These are phyloP conservation scores for Cyclotella distinguenda DNA, from an alignment of 108 stramenopile species.

Conservation along the genomic window DNA sequence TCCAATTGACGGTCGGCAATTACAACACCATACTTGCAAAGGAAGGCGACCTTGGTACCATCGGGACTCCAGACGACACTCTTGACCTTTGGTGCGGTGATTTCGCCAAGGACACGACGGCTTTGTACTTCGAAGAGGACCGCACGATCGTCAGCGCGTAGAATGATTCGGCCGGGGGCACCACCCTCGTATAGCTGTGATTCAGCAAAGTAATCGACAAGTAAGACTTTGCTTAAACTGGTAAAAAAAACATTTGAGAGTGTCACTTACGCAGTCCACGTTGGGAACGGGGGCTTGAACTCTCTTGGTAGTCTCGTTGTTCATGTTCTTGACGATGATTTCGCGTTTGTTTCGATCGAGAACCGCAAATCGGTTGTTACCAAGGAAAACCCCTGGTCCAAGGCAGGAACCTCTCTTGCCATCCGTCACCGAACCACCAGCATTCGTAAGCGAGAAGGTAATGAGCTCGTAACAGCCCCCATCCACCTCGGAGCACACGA, in stretches of 20 bases:
- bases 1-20: slow-evolving; percentile 94
- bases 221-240: no score
- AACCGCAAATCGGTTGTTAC: slow-evolving; percentile 94
- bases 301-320: slow-evolving; percentile 94
- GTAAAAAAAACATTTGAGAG: no score
- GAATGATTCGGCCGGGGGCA: slow-evolving; percentile 91
- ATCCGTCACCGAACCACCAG: slow-evolving; percentile 83
- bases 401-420: slow-evolving; percentile 91
- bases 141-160: slow-evolving; percentile 93
- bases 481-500: slow-evolving; percentile 88
- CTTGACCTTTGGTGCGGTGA: slow-evolving; percentile 95
- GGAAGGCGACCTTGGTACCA: slow-evolving; percentile 90
- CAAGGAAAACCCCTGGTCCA: slow-evolving; percentile 92
- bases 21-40: slow-evolving; percentile 94
- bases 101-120: slow-evolving; percentile 94
- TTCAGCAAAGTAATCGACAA: no score
- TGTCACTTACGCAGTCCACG: slow-evolving; percentile 89
- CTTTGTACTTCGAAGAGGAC: slow-evolving; percentile 96
- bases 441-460: slow-evolving; percentile 79
- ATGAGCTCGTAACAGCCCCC: slow-evolving; percentile 96
- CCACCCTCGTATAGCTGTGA: slow-evolving; percentile 94
- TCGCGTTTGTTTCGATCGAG: slow-evolving; percentile 91
- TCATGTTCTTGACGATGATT: slow-evolving; percentile 94
- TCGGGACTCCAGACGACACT: slow-evolving; percentile 94
- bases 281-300: slow-evolving; percentile 89